These are phyloP conservation scores for Tetradesmus obliquus DNA, from an alignment of 139 green algal genomes.

Conservation along the genomic window DNA sequence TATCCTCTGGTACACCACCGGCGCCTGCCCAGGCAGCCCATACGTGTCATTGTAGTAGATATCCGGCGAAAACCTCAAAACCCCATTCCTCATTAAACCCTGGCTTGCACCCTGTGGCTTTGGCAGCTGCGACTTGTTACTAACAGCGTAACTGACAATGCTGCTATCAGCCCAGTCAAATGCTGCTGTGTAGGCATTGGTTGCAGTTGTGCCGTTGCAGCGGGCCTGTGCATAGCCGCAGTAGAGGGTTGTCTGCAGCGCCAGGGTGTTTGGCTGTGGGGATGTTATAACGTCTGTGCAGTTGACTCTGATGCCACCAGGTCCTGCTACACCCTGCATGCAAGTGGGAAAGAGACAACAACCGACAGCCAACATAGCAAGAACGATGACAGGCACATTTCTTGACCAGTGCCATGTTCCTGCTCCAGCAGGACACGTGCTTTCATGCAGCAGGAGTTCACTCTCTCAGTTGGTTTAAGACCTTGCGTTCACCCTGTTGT, in stretches of 20 bases:
- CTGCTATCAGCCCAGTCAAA: conserved; percentile 58
- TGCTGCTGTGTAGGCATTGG: conserved; percentile 35
- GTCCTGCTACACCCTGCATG: neutral
- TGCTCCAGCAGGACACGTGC: too few species aligned
- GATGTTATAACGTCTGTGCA: conserved; percentile 44
- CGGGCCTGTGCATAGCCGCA: conserved; percentile 68
- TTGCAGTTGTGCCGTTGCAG: conserved; percentile 27
- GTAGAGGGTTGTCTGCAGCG: conserved; percentile 64
- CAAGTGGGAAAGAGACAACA: neutral
- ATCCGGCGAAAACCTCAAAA: conserved; percentile 5
- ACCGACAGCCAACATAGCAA: neutral
- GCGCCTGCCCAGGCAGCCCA: neutral
- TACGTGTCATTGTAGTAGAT: conserved; percentile 67
- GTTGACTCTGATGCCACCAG: conserved; percentile 37
- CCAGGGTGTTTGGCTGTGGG: neutral
- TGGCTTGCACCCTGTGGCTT: too few species aligned
- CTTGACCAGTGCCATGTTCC: too few species aligned
- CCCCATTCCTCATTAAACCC: too few species aligned
- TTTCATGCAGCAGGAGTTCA: too few species aligned
- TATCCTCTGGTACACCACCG: conserved; percentile 40
- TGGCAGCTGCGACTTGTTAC: too few species aligned
- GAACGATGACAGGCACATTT: neutral
- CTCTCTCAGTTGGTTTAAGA: too few species aligned
- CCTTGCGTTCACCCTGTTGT: too few species aligned
- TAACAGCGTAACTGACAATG: neutral